phyloP scores from a whole-genome alignment of 257 asterid species.

The Eucommia ulmoides region DNA sequence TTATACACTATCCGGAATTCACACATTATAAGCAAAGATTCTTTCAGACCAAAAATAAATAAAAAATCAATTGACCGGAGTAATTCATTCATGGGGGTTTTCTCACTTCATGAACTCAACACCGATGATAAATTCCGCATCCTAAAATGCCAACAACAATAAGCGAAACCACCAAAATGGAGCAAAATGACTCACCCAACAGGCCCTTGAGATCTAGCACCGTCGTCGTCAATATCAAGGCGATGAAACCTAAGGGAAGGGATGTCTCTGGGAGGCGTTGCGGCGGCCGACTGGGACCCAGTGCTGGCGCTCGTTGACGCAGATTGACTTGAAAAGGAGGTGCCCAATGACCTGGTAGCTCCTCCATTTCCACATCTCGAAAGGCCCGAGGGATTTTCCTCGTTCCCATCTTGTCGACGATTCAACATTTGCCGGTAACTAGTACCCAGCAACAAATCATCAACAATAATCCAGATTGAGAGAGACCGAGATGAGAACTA shows the following conservation, averaged over 20 bases:
- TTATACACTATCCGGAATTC: too few species aligned
- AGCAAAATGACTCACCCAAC: slow-evolving; percentile 49
- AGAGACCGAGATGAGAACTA: slow-evolving; percentile 5
- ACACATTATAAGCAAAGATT: neutral
- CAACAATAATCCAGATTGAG: slow-evolving; percentile 6
- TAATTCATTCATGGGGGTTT: slow-evolving; percentile 4
- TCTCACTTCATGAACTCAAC: neutral
- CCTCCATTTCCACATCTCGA: slow-evolving; percentile 46
- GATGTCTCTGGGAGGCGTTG: slow-evolving; percentile 56
- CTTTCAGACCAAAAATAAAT: slow-evolving; percentile 1
- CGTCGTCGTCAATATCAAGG: slow-evolving; percentile 81
- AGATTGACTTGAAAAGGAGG: slow-evolving; percentile 84
- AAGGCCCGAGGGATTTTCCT: slow-evolving; percentile 21
- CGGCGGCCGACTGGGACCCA: slow-evolving; percentile 80
- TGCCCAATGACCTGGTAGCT: slow-evolving; percentile 81
- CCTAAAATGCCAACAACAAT: neutral
- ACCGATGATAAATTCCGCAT: slow-evolving; percentile 4
- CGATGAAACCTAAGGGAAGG: slow-evolving; percentile 49
- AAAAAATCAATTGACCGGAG: neutral
- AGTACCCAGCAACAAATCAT: slow-evolving; percentile 22
- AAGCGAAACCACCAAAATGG: too few species aligned
- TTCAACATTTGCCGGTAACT: slow-evolving; percentile 41
- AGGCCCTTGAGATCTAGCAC: slow-evolving; percentile 76
- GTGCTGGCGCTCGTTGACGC: slow-evolving; percentile 86
- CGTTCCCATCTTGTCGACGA: slow-evolving; percentile 56